A percentile compares a stretch with the other conserved stretches of the same genome.
phyloP scores from a whole-genome alignment of 495 filamentous ascomycete genomes.

The Emericellopsis terricola region DNA sequence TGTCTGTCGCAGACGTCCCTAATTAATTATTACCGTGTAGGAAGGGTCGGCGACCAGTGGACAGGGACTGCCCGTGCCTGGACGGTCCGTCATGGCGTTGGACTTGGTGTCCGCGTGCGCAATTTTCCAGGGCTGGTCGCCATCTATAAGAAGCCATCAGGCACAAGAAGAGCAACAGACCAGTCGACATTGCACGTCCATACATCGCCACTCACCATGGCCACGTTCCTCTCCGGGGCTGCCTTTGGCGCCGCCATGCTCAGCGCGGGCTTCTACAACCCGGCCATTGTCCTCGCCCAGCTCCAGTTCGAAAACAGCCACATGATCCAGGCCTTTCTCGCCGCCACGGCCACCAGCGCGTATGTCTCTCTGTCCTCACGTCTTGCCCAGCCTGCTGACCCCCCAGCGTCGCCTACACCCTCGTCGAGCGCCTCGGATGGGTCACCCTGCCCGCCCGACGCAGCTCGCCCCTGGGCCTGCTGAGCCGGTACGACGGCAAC shows the following conservation, averaged over 20 bases:
- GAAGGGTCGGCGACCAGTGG: no score
- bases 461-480: conserved; percentile 19
- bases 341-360: conserved; percentile 34
- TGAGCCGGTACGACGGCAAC: conserved; percentile 32
- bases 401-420: conserved; percentile 13
- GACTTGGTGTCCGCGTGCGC: no score
- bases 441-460: conserved; percentile 14
- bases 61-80: no score
- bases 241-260: conserved; percentile 37
- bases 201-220: no score
- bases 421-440: conserved; percentile 13
- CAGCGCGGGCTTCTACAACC: conserved; percentile 31
- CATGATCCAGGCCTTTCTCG: conserved; percentile 39
- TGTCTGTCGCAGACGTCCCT: no score
- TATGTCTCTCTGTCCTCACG: conserved; percentile 15
- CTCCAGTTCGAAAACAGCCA: conserved; percentile 34
- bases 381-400: neutral
- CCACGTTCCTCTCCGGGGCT: conserved; percentile 22
- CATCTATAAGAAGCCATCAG: no score
- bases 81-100: no score
- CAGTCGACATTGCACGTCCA: no score
- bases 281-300: conserved; percentile 32
- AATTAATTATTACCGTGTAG: no score
- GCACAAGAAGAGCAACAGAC: no score
- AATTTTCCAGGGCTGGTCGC: no score